Base-by-base conservation (phyloP, 169 alveolate genomes). In the Amoebophrya sp. region DNA sequence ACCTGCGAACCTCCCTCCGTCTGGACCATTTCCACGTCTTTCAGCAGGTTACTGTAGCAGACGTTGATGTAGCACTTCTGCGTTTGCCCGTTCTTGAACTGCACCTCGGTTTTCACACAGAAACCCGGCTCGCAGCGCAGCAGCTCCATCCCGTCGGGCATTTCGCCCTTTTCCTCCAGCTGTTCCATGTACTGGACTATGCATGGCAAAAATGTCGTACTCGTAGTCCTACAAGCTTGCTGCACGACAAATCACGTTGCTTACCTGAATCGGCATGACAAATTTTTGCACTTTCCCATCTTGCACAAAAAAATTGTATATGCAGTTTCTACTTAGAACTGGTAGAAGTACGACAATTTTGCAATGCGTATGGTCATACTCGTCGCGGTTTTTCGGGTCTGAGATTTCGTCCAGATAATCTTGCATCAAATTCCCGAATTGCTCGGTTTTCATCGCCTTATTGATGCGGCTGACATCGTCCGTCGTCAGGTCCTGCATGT, bases 381-480 rank as follows among this genome's bases (percentile, higher is more conserved):
- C 83, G 39, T 3, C 83, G 29, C 83, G 29, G 83, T 66, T 7
- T 0, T 66, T 66, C 35, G 83, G 83, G 35, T 66, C 83, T 2
- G 83, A 66, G 35, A 66, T 66, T 25, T 66, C 83, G 29, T 66
- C 38, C 35, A 66, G 32, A 25, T 66, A 66, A 25, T 66, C 83
- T 25, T 66, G 83, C 83, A 66, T 66, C 83, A 66, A 66, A 18
- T 18, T 25, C 38, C 83, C 83, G 35, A 66, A 66, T 25, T 66
- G 83, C 83, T 66, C 83, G 29, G 83, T 12, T 25, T 66, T 66
- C 83, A 66, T 66, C 38, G 83, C 83, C 83, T 66, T 66, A 25
- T 66, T 66, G 83, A 66, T 66, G 83, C 83, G 83, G 83, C 83
- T 66, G 39, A 66, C 83, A 25, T 66, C 83, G 35, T 66, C 83